A percentile compares a stretch with the other conserved stretches of the same genome.
These are phyloP conservation scores for Cornus florida DNA, from an alignment of 148 eudicot species.

Conservation along the genomic window DNA sequence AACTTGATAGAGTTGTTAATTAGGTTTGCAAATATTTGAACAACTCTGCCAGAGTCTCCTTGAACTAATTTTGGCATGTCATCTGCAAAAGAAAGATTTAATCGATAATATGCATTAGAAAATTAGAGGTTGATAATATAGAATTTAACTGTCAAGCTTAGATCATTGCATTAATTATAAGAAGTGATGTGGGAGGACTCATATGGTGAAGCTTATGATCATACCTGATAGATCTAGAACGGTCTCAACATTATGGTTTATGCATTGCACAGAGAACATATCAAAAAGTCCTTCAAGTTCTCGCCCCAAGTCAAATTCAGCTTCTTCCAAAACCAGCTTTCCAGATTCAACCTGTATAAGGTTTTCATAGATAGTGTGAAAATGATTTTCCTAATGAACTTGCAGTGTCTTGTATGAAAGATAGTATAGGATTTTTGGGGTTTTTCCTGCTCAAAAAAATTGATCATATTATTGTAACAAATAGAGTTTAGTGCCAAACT, in stretches of 20 bases:
- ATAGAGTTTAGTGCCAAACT: neutral
- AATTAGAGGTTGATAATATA: neutral
- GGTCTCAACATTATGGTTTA: conserved; percentile 86
- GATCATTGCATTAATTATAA: neutral
- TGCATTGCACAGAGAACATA: conserved; percentile 95
- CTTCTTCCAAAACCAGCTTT: conserved; percentile 82
- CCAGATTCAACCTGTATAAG: conserved; percentile 87
- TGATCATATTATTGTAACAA: neutral
- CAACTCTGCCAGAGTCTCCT: conserved; percentile 94
- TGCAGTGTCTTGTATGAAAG: neutral
- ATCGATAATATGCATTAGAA: conserved; percentile 5
- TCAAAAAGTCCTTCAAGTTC: conserved; percentile 97
- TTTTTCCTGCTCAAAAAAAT: neutral
- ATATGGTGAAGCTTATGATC: neutral
- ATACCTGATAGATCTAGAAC: conserved; percentile 88
- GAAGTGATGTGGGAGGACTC: neutral
- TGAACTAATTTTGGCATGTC: conserved; percentile 86
- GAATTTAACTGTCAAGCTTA: too few relatives aligned
- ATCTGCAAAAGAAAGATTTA: conserved; percentile 42
- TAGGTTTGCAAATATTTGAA: conserved; percentile 93
- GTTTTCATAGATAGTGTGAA: neutral
- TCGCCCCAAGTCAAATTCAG: conserved; percentile 84
- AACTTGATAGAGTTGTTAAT: conserved; percentile 96
- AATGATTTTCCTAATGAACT: neutral
- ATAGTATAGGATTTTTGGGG: neutral